phyloP scores from a whole-genome alignment of 768 basidiomycete genomes.

The Agaricus blazei region DNA sequence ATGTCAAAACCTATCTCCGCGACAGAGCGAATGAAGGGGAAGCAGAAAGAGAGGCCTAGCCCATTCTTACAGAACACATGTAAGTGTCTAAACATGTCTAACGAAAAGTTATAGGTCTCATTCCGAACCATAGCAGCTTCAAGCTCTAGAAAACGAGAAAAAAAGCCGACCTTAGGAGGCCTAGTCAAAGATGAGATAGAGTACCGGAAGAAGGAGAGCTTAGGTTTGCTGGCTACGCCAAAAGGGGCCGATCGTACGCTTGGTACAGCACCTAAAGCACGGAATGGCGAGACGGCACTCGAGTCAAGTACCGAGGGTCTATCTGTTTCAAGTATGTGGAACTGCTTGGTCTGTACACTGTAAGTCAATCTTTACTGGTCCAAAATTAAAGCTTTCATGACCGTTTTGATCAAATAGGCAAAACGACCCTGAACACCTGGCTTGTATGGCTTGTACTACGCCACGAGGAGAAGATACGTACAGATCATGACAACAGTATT shows the following conservation, averaged over 20 bases:
- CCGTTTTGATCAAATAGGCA: conserved; percentile 26
- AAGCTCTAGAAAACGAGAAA: background rate
- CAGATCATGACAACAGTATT: background rate
- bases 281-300: conserved; percentile 4
- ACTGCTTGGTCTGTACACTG: conserved; percentile 61
- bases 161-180: conserved; percentile 24
- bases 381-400: conserved; percentile 2
- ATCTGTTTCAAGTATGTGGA: conserved; percentile 30
- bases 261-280: conserved; percentile 11
- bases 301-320: conserved; percentile 7
- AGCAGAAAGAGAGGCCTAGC: background rate
- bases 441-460: conserved; percentile 59
- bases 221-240: conserved; percentile 32
- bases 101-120: background rate
- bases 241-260: conserved; percentile 22
- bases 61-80: background rate
- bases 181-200: conserved; percentile 39
- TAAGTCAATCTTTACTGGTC: conserved; percentile 26
- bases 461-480: conserved; percentile 36
- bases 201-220: conserved; percentile 37
- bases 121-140: background rate
- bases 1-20: conserved; percentile 16
- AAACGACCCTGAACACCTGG: conserved; percentile 49
- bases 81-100: background rate
- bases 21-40: conserved; percentile 1